These are phyloP conservation scores for Pleurotus citrinopileatus DNA, from an alignment of 768 basidiomycete genomes.

Conservation along the genomic window DNA sequence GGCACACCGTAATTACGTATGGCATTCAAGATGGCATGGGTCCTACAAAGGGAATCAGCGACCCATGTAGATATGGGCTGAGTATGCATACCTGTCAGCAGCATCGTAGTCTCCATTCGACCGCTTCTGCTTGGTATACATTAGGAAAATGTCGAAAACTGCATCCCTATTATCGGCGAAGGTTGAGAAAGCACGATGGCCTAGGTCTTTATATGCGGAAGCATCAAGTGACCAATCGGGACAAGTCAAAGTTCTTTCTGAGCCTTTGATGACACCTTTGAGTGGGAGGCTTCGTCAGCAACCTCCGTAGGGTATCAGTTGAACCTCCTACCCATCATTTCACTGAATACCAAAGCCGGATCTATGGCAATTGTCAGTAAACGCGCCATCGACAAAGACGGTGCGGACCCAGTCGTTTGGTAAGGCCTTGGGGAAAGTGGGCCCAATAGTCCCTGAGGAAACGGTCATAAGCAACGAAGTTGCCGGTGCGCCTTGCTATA, in stretches of 20 bases:
- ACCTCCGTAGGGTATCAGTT: too few relatives aligned
- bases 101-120: slow-evolving; percentile 44
- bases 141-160: slow-evolving; percentile 53
- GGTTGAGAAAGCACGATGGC: slow-evolving; percentile 48
- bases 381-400: background rate
- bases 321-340: slow-evolving; percentile 57
- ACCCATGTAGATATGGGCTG: too few relatives aligned
- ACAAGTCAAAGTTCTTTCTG: slow-evolving; percentile 44
- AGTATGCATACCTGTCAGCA: slow-evolving; percentile 71
- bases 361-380: slow-evolving; percentile 36
- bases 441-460: slow-evolving; percentile 59
- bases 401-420: slow-evolving; percentile 43
- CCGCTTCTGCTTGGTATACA: slow-evolving; percentile 46
- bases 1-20: slow-evolving; percentile 29
- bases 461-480: slow-evolving; percentile 39
- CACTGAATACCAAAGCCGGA: slow-evolving; percentile 59
- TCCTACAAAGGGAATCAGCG: too few relatives aligned
- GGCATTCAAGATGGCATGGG: slow-evolving; percentile 43
- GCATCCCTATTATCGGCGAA: slow-evolving; percentile 47
- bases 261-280: slow-evolving; percentile 66
- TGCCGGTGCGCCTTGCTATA: slow-evolving; percentile 5
- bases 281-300: background rate
- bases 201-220: slow-evolving; percentile 42
- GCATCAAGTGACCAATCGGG: slow-evolving; percentile 38
- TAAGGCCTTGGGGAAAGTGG: slow-evolving; percentile 48